phyloP scores from a whole-genome alignment of 2,329 filamentous ascomycete species.

The Bipolaris cookei region DNA sequence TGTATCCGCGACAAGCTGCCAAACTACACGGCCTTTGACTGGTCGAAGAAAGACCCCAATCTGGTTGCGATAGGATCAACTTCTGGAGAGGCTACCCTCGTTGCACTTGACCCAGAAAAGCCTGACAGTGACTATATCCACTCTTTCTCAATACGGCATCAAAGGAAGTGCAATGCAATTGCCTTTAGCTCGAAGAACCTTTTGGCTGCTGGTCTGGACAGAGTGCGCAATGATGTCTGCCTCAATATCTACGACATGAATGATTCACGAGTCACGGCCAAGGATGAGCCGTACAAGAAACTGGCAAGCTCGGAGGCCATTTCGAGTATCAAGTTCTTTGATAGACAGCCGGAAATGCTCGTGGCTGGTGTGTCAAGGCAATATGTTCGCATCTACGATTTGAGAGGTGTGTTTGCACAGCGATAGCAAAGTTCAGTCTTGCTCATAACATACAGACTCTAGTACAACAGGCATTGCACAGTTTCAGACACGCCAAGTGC shows the following conservation, averaged over 20 bases:
- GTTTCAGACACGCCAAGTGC: constrained; percentile 64
- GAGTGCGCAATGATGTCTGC: constrained; percentile 80
- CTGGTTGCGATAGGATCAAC: constrained; percentile 77
- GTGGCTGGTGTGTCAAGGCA: constrained; percentile 78
- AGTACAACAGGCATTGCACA: constrained; percentile 56
- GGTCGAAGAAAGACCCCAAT: constrained; percentile 66
- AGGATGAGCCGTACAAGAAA: constrained; percentile 61
- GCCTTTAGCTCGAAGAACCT: constrained; percentile 75
- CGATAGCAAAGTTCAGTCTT: constrained; percentile 13
- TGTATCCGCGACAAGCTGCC: constrained; percentile 63
- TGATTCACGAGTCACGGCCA: constrained; percentile 58
- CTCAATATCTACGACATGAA: constrained; percentile 83
- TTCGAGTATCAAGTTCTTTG: constrained; percentile 82
- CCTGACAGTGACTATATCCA: constrained; percentile 56
- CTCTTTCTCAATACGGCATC: constrained; percentile 74
- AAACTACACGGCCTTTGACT: constrained; percentile 69
- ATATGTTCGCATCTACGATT: constrained; percentile 77
- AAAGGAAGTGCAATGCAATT: constrained; percentile 80
- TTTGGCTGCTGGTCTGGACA: constrained; percentile 78
- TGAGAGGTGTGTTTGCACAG: constrained; percentile 65
- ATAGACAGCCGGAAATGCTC: constrained; percentile 75
- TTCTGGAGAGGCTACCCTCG: constrained; percentile 75
- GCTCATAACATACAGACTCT: constrained; percentile 42
- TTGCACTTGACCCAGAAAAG: constrained; percentile 71
- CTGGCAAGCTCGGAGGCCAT: constrained; percentile 72